These are phyloP conservation scores for Aspergillus sp. DNA, from an alignment of 2,329 filamentous ascomycete genomes.

Conservation along the genomic window DNA sequence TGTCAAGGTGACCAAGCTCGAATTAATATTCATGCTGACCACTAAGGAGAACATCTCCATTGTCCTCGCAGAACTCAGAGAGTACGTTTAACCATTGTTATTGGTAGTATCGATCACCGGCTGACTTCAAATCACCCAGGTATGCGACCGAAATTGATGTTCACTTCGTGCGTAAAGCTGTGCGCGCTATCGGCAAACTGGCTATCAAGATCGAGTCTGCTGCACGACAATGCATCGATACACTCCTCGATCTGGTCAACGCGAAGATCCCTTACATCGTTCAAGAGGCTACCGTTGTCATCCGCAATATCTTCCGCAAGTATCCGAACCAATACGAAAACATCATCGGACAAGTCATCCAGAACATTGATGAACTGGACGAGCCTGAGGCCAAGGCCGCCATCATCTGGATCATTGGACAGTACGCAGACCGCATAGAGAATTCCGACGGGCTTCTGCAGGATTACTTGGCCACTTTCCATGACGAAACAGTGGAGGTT, in stretches of 20 bases:
- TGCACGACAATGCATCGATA: conserved; percentile 84
- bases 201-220: conserved; percentile 99
- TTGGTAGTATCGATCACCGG: conserved; percentile 3
- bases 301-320: conserved; percentile 98
- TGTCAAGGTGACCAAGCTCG: conserved; percentile 97
- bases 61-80: conserved; percentile 86
- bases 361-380: conserved; percentile 92
- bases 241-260: conserved; percentile 85
- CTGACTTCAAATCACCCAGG: conserved; percentile 28
- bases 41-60: conserved; percentile 94
- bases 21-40: conserved; percentile 98
- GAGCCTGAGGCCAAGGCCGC: conserved; percentile 97
- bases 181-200: conserved; percentile 93
- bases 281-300: conserved; percentile 97
- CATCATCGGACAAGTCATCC: conserved; percentile 92
- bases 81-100: conserved; percentile 54
- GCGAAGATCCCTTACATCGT: conserved; percentile 99
- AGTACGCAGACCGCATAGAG: conserved; percentile 96
- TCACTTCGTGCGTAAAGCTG: conserved; percentile 96
- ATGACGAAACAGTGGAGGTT: conserved; percentile 92
- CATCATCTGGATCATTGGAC: conserved; percentile 99
- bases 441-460: conserved; percentile 92
- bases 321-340: conserved; percentile 99
- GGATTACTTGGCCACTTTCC: conserved; percentile 90
- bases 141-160: conserved; percentile 98